Evolutionary conservation across 176 grass and related monocot genomes (phyloP).

Genomic region (Cenchrus purpureus): DNA sequence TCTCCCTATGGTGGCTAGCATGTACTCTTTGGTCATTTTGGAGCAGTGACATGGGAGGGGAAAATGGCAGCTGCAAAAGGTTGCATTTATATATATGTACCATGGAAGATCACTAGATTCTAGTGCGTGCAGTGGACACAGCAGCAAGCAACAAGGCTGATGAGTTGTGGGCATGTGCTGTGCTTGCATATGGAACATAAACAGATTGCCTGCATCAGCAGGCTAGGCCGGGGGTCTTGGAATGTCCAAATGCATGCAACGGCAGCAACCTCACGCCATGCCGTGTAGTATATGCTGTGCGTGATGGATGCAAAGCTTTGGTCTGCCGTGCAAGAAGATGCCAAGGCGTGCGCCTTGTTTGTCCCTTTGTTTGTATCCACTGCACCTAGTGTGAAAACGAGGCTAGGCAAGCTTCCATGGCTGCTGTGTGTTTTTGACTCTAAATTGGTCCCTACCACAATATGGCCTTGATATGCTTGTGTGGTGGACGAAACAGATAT

Average conservation of each 20-base stretch:
- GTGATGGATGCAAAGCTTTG: slow-evolving; percentile 22
- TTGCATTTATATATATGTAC: slow-evolving; percentile 9
- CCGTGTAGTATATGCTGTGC: not conserved
- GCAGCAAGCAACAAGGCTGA: not conserved
- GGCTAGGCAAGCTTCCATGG: slow-evolving; percentile 17
- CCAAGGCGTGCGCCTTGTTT: slow-evolving; percentile 32
- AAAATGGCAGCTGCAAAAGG: not conserved
- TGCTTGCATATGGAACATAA: slow-evolving; percentile 30
- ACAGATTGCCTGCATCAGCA: slow-evolving; percentile 18
- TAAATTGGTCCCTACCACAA: slow-evolving; percentile 14
- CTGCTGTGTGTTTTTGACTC: slow-evolving; percentile 9
- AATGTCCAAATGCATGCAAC: not conserved
- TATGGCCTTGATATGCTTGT: not conserved
- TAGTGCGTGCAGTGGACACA: slow-evolving; percentile 2
- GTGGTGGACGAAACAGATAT: not conserved
- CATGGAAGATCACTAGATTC: slow-evolving; percentile 23
- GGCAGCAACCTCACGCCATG: not conserved
- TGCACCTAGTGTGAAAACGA: slow-evolving; percentile 29
- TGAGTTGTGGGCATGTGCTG: slow-evolving; percentile 27
- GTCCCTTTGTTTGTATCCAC: slow-evolving; percentile 36
- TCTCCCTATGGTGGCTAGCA: not conserved
- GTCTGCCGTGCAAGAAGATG: slow-evolving; percentile 37
- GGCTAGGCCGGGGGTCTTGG: slow-evolving; percentile 10
- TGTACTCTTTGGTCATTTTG: slow-evolving; percentile 30
- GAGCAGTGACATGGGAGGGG: slow-evolving; percentile 29